A percentile compares a stretch with the other conserved stretches of the same genome.
These are phyloP conservation scores for Starmerella vaccinii DNA, from an alignment of 805 yeast genomes.

Conservation along the genomic window DNA sequence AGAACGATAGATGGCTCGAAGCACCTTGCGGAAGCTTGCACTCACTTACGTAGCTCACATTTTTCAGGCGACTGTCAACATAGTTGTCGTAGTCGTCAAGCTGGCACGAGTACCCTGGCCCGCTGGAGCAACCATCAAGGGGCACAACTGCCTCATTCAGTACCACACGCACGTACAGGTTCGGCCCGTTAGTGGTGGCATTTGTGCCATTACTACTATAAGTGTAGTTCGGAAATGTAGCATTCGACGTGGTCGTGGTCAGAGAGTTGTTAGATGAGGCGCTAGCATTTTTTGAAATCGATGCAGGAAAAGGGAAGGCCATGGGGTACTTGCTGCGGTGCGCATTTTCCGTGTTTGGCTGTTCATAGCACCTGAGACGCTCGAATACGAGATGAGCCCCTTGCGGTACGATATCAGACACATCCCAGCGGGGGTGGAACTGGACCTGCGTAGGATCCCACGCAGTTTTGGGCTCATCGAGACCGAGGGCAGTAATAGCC, in stretches of 20 bases:
- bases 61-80: conserved; percentile 13
- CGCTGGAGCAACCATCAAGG: conserved; percentile 38
- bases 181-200: conserved; percentile 2
- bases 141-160: conserved; percentile 48
- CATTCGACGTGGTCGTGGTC: neutral
- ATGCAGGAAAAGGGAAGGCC: conserved; percentile 13
- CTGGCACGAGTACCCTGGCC: conserved; percentile 43
- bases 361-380: conserved; percentile 33
- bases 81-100: conserved; percentile 24
- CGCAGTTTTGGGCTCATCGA: conserved; percentile 35
- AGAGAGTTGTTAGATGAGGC: neutral
- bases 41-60: conserved; percentile 14
- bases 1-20: conserved; percentile 18
- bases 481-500: conserved; percentile 40
- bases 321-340: conserved; percentile 14
- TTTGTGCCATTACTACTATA: neutral
- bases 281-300: neutral
- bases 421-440: conserved; percentile 41
- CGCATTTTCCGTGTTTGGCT: conserved; percentile 2
- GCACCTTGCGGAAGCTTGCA: conserved; percentile 15
- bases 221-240: neutral
- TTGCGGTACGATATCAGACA: conserved; percentile 33
- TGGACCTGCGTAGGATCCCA: conserved; percentile 34
- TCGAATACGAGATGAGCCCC: conserved; percentile 29
- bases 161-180: conserved; percentile 38